Conservation (phyloP, 2,329 filamentous ascomycete species). For the Ceratocystiopsis sp. region DNA sequence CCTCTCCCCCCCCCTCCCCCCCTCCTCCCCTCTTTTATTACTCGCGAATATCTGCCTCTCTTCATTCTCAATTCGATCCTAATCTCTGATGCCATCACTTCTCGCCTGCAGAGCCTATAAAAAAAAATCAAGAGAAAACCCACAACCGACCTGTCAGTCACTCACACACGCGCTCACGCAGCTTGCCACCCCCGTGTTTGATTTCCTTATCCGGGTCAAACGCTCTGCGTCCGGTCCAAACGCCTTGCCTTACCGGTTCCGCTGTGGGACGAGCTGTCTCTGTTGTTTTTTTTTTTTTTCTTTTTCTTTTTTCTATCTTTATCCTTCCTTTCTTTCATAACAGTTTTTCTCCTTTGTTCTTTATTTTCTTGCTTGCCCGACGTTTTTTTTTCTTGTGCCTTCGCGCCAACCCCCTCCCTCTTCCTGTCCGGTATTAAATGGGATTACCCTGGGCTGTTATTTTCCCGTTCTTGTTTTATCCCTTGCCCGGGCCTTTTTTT, state of each 20-base stretch:
- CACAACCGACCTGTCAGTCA: background rate
- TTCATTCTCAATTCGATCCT: background rate
- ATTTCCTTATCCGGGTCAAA: conserved; percentile 1
- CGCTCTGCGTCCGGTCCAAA: conserved; percentile 3
- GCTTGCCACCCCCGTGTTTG: too few species aligned
- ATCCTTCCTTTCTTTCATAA: conserved; percentile 1
- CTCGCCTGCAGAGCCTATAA: background rate
- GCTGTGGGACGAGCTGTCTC: background rate
- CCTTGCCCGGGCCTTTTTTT: background rate
- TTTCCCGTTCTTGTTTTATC: background rate
- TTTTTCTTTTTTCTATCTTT: conserved; percentile 1
- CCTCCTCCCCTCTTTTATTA: conserved; percentile 1
- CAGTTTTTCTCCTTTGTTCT: background rate
- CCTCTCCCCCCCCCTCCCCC: background rate
- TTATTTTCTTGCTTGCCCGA: background rate
- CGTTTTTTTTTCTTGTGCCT: background rate
- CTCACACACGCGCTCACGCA: background rate
- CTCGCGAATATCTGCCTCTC: conserved; percentile 1
- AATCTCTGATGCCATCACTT: background rate
- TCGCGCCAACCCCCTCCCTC: background rate
- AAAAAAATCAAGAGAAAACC: too few species aligned
- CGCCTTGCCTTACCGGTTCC: conserved; percentile 3
- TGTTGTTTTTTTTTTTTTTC: background rate
- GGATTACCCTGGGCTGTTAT: background rate
- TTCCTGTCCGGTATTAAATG: background rate